phyloP scores from a whole-genome alignment of 2,329 filamentous ascomycete genomes.

The Claviceps sp. region DNA sequence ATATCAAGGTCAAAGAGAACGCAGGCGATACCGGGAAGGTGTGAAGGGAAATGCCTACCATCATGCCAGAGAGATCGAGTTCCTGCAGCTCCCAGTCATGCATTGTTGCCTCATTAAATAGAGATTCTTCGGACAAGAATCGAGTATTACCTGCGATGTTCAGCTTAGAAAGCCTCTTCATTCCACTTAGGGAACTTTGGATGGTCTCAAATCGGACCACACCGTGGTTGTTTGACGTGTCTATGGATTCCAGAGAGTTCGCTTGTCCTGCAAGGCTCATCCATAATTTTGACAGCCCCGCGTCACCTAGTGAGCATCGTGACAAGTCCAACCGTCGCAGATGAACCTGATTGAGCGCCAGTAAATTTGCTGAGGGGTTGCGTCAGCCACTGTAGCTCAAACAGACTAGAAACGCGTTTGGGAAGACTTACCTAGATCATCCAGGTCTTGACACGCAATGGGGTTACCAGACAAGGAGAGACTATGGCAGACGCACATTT shows the following conservation, averaged over 20 bases:
- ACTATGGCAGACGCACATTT: slow-evolving; percentile 35
- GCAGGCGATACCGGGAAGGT: neutral
- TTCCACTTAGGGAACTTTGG: slow-evolving; percentile 28
- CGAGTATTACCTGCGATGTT: slow-evolving; percentile 39
- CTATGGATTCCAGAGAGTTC: slow-evolving; percentile 31
- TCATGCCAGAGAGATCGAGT: slow-evolving; percentile 40
- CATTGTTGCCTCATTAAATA: slow-evolving; percentile 33
- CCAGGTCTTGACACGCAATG: slow-evolving; percentile 31
- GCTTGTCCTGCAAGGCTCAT: slow-evolving; percentile 31
- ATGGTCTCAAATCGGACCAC: slow-evolving; percentile 35
- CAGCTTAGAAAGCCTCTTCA: slow-evolving; percentile 31
- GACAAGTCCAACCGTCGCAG: slow-evolving; percentile 37
- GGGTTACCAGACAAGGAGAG: slow-evolving; percentile 37
- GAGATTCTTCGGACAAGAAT: slow-evolving; percentile 27
- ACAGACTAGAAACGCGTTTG: neutral
- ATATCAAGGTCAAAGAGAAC: neutral
- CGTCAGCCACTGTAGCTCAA: slow-evolving; percentile 1
- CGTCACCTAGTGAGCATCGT: slow-evolving; percentile 36
- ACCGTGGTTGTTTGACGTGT: slow-evolving; percentile 40
- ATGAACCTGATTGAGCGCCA: slow-evolving; percentile 21
- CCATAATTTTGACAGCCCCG: slow-evolving; percentile 33
- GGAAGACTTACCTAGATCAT: slow-evolving; percentile 29
- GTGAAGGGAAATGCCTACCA: slow-evolving; percentile 19
- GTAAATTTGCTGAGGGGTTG: slow-evolving; percentile 15
- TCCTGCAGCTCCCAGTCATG: slow-evolving; percentile 35